Evolutionary conservation across 805 yeast species (phyloP).

Genomic region (Candida methanosorbosa): DNA sequence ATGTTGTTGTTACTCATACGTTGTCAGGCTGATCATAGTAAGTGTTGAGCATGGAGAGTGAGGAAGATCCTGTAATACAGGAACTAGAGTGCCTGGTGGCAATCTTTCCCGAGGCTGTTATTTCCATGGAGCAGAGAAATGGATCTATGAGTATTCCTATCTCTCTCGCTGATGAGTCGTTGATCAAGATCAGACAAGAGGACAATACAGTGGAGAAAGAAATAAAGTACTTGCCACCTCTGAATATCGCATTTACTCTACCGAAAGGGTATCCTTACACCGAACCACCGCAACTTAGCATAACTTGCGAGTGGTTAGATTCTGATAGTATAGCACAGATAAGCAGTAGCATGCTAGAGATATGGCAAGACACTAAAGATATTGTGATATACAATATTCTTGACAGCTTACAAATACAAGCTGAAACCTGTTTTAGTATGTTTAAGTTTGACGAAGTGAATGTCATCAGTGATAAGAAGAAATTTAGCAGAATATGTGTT

Average conservation of each 20-base stretch:
- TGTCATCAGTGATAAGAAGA: too few species aligned
- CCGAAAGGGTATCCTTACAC: slow-evolving; percentile 28
- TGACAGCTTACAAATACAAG: slow-evolving; percentile 26
- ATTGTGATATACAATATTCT: slow-evolving; percentile 33
- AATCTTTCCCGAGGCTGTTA: slow-evolving; percentile 31
- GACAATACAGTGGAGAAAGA: too few species aligned
- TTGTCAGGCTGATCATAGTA: too few species aligned
- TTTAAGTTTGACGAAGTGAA: too few species aligned
- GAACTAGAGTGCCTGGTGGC: slow-evolving; percentile 33
- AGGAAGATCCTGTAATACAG: slow-evolving; percentile 14
- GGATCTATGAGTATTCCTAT: slow-evolving; percentile 25
- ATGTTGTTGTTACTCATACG: too few species aligned
- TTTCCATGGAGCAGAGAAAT: slow-evolving; percentile 1
- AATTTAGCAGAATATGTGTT: too few species aligned
- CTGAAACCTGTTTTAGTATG: slow-evolving; percentile 1
- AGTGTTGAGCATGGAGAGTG: background rate
- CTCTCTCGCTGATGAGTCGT: too few species aligned
- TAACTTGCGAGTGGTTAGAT: slow-evolving; percentile 26
- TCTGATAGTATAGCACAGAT: slow-evolving; percentile 9
- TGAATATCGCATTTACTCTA: slow-evolving; percentile 21
- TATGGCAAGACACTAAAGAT: slow-evolving; percentile 30
- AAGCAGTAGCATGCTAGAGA: slow-evolving; percentile 9
- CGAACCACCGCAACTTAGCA: slow-evolving; percentile 17
- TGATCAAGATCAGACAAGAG: too few species aligned
- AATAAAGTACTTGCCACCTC: slow-evolving; percentile 28